These are phyloP conservation scores for Cladosporium oxysporum DNA, from an alignment of 2,329 filamentous ascomycete species.

Conservation along the genomic window DNA sequence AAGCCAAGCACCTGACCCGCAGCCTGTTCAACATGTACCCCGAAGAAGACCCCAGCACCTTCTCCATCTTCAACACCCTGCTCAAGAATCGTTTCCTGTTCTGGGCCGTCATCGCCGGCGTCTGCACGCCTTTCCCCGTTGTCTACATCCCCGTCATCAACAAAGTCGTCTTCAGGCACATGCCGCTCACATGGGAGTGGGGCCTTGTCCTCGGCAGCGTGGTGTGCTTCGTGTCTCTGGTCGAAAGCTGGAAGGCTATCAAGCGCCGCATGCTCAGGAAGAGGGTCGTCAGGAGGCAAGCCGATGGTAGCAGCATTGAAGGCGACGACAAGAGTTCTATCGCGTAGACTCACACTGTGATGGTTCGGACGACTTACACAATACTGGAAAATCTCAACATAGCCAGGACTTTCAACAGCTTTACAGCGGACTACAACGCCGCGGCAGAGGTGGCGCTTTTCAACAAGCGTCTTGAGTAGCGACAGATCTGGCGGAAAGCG, in stretches of 20 bases:
- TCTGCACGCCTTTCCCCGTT: constrained; percentile 47
- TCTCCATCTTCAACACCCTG: constrained; percentile 38
- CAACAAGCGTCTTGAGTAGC: neutral
- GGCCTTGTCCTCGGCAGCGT: constrained; percentile 45
- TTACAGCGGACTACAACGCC: neutral
- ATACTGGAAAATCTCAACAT: neutral
- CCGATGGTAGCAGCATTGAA: constrained; percentile 1
- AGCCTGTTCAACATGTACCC: constrained; percentile 50
- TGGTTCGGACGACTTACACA: neutral
- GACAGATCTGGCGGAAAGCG: neutral
- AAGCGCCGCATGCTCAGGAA: constrained; percentile 36
- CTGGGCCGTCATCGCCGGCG: constrained; percentile 36
- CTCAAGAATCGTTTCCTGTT: constrained; percentile 41
- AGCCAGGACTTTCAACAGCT: neutral
- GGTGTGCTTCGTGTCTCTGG: constrained; percentile 43
- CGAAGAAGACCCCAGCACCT: constrained; percentile 28
- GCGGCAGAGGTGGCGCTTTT: neutral
- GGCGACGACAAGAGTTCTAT: constrained; percentile 17
- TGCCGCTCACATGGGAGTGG: constrained; percentile 49
- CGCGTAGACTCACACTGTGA: neutral
- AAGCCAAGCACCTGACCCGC: constrained; percentile 49
- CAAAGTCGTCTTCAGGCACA: constrained; percentile 48
- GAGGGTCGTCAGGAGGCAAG: constrained; percentile 13
- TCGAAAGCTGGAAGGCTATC: constrained; percentile 50
- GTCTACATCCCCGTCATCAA: constrained; percentile 51